These are phyloP conservation scores for Syzygium aqueum DNA, from an alignment of 345 rosid species.

Conservation along the genomic window DNA sequence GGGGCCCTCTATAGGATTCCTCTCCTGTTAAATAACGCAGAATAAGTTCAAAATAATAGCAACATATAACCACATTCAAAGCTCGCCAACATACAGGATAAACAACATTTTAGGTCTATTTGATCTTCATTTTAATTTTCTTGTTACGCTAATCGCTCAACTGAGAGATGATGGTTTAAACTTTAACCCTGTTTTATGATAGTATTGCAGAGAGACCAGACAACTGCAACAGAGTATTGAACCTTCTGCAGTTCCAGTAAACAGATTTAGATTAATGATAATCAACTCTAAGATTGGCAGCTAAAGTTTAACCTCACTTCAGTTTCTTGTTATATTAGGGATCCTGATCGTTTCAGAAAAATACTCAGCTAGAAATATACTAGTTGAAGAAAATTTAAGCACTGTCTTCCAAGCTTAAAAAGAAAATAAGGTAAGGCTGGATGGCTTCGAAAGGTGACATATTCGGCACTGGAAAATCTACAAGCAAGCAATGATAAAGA, in stretches of 20 bases:
- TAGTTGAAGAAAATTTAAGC: neutral
- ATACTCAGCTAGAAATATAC: neutral
- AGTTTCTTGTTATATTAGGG: neutral
- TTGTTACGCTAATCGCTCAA: neutral
- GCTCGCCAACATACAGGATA: neutral
- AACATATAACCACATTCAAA: neutral
- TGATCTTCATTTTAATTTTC: neutral
- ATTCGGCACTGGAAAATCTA: neutral
- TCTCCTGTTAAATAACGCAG: constrained; percentile 44
- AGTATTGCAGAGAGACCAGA: neutral
- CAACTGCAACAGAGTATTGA: neutral
- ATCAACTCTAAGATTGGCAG: neutral
- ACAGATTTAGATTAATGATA: neutral
- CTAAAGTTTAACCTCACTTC: neutral
- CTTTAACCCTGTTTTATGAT: neutral
- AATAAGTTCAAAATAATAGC: neutral
- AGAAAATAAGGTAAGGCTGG: neutral
- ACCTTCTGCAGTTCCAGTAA: neutral
- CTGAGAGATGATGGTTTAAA: neutral
- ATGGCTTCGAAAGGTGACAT: neutral
- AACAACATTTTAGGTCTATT: neutral
- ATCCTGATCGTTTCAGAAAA: neutral
- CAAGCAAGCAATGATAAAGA: neutral
- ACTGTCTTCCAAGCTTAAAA: neutral
- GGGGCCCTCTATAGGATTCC: constrained; percentile 92